Conservation (phyloP, 257 asterid genomes). For the Capsicum baccatum region DNA sequence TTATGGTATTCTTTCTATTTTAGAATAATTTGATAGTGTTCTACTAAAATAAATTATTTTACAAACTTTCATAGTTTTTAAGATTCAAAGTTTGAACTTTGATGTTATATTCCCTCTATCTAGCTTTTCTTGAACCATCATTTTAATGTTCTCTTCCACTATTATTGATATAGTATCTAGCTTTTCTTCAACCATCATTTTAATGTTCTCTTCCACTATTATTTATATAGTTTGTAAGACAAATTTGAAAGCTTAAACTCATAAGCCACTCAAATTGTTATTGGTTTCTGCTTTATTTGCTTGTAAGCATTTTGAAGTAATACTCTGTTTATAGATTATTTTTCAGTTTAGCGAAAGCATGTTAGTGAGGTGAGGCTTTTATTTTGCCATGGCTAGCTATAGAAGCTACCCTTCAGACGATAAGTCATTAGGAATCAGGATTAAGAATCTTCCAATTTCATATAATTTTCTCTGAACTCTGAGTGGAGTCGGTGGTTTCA, state of each 20-base stretch:
- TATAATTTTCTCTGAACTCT: background rate
- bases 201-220: background rate
- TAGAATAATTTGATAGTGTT: background rate
- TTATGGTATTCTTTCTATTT: background rate
- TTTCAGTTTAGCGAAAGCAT: constrained; percentile 3
- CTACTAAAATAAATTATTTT: background rate
- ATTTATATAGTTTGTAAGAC: background rate
- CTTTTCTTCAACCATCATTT: background rate
- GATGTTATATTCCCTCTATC: background rate
- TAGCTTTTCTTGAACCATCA: background rate
- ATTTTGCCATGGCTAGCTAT: background rate
- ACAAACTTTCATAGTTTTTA: background rate
- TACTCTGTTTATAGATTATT: background rate
- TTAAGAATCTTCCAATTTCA: background rate
- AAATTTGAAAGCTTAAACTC: constrained; percentile 16
- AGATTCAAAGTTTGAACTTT: background rate
- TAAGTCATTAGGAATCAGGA: background rate
- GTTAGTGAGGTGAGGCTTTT: background rate
- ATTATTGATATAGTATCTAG: background rate
- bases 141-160: background rate
- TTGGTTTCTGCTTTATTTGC: background rate
- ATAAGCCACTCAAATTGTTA: background rate
- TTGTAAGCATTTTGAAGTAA: constrained; percentile 22
- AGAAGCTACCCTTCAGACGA: background rate
- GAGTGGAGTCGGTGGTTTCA: background rate